Base-by-base conservation (phyloP, 2,329 filamentous ascomycete genomes). In the Endothia cerciana region DNA sequence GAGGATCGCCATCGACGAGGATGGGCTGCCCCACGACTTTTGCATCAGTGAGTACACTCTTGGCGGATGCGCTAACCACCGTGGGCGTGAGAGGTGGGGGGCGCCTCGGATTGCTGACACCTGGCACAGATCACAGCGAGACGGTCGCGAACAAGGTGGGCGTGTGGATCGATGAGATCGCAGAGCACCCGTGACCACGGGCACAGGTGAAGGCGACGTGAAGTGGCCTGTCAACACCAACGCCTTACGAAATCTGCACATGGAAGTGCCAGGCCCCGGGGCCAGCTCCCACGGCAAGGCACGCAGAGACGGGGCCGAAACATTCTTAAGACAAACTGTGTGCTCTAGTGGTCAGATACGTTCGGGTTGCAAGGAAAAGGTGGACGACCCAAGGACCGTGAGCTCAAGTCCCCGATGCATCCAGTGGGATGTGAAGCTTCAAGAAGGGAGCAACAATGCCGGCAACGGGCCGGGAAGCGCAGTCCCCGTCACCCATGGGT, bases 11-110 rank as follows among this genome's bases (percentile, higher is more conserved):
- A 78, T 90, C 43, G 87, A 89, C 64, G 81, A 87, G 69, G 81
- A 80, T 2, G 77, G 81, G 11, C 74, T 89, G 11, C 84, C 83
- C 8, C 88, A 90, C 75, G 85, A 83, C 0, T 90, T 90, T 74
- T 89, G 87, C 71, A 81, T 85, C 38, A 74, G 82, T 84, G 69
- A 77, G 82, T 78, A 6, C 60, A 60, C 25, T 41, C 53, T 33
- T 47, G 45, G 49, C 47, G 28, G 41, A n/a, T 45, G 13, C 55
- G 49, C 30, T 4, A 36, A 17, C 2, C 22, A 11, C 10, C 11
- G 22, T 49, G 51, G n/a, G 28, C 33, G 33, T 10, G 33, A 36
- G 53, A 57, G 30, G 3, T 19, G 33, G 19, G 19, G 25, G 7
- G 19, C 51, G 15, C 19, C 10, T 11, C 10, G 19, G 33, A n/a